Conservation (phyloP, 129 eudicot genomes). For the Artemisia tridentata region DNA sequence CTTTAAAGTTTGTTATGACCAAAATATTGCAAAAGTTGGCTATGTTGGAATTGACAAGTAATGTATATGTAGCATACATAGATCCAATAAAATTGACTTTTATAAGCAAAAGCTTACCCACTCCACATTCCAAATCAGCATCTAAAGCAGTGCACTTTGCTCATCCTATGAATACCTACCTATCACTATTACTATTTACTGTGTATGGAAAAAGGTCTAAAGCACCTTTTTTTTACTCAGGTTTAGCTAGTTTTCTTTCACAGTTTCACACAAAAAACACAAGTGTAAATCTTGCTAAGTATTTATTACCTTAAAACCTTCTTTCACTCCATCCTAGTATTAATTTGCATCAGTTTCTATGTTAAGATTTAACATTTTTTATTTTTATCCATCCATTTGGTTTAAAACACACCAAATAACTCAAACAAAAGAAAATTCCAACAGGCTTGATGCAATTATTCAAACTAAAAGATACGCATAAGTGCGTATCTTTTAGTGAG, state of each 20-base stretch:
- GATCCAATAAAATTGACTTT: conserved; percentile 33
- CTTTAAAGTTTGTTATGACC: not conserved
- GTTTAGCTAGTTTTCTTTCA: conserved; percentile 35
- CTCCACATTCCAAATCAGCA: conserved; percentile 43
- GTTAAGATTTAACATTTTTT: not conserved
- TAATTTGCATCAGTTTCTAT: conserved; percentile 1
- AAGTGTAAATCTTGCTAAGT: conserved; percentile 25
- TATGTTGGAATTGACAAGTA: conserved; percentile 15
- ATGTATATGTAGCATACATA: conserved; percentile 2
- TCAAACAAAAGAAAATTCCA: too few relatives aligned
- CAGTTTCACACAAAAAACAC: conserved; percentile 24
- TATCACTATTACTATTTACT: conserved; percentile 5
- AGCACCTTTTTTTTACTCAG: conserved; percentile 20
- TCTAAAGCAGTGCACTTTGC: conserved; percentile 32
- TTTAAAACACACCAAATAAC: too few relatives aligned
- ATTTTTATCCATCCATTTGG: too few relatives aligned
- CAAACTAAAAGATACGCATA: too few relatives aligned
- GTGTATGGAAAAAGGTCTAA: too few relatives aligned
- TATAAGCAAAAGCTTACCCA: conserved; percentile 34
- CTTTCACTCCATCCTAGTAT: not conserved
- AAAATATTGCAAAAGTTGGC: not conserved
- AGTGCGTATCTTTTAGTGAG: too few relatives aligned
- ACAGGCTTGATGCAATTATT: too few relatives aligned
- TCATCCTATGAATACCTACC: conserved; percentile 33
- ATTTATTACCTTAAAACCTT: conserved; percentile 19